Conservation (phyloP, 495 filamentous ascomycete genomes). For the Usnea hakonensis region DNA sequence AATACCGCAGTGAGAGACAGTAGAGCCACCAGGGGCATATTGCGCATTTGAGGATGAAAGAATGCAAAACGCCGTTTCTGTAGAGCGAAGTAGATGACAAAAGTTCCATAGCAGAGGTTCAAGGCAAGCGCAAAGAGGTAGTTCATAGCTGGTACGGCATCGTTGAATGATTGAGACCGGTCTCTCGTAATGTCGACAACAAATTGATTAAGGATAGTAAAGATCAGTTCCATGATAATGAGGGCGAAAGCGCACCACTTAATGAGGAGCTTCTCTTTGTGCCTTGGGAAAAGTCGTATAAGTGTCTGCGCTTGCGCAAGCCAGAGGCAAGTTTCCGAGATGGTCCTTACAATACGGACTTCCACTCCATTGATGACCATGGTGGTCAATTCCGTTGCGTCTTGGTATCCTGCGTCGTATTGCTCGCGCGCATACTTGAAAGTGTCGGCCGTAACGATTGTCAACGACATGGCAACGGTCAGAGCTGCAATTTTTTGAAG, state of each 20-base stretch:
- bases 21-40: constrained; percentile 76
- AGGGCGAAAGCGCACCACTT: constrained; percentile 96
- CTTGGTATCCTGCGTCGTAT: constrained; percentile 62
- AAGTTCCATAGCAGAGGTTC: constrained; percentile 83
- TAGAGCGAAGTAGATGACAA: constrained; percentile 91
- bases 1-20: constrained; percentile 73
- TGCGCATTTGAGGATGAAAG: constrained; percentile 86
- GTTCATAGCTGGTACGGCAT: constrained; percentile 85
- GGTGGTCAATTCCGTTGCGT: constrained; percentile 63
- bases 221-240: constrained; percentile 81
- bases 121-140: constrained; percentile 90
- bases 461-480: constrained; percentile 82
- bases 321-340: constrained; percentile 94
- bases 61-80: constrained; percentile 91
- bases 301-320: constrained; percentile 94
- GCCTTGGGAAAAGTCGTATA: constrained; percentile 88
- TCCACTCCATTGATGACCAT: constrained; percentile 74
- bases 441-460: constrained; percentile 84
- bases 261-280: constrained; percentile 96
- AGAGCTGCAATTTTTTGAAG: constrained; percentile 90
- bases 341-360: constrained; percentile 78
- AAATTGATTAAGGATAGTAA: constrained; percentile 84
- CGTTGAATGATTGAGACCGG: constrained; percentile 65
- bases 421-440: constrained; percentile 74
- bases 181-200: constrained; percentile 48